Conservation (phyloP, 176 grass and related monocot species). For the Triticum timopheevii region DNA sequence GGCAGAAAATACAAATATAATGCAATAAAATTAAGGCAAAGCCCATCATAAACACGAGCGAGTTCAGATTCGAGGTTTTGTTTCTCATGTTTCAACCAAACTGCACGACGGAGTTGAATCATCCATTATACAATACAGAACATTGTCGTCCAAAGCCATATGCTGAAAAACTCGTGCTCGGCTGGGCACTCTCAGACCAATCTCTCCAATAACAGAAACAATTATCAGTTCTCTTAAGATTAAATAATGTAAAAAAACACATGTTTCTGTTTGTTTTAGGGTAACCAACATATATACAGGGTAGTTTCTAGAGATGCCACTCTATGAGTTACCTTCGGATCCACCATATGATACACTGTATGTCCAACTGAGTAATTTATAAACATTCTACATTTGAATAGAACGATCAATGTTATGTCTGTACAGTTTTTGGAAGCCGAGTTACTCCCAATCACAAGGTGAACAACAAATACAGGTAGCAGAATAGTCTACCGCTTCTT, state of each 20-base stretch:
- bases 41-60: not conserved
- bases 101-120: too few species aligned
- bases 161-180: not conserved
- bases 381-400: slow-evolving; percentile 62
- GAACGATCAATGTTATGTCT: slow-evolving; percentile 55
- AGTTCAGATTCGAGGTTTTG: not conserved
- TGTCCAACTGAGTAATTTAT: slow-evolving; percentile 14
- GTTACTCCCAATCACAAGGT: slow-evolving; percentile 46
- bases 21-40: not conserved
- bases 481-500: slow-evolving; percentile 52
- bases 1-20: too few species aligned
- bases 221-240: not conserved
- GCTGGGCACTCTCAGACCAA: not conserved
- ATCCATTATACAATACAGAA: too few species aligned
- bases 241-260: slow-evolving; percentile 11
- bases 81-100: not conserved
- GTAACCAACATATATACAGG: slow-evolving; percentile 27
- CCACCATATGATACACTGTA: slow-evolving; percentile 36
- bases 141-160: too few species aligned
- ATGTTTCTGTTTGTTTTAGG: slow-evolving; percentile 2
- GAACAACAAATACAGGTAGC: slow-evolving; percentile 56
- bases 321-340: not conserved
- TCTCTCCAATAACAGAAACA: not conserved
- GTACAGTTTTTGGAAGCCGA: slow-evolving; percentile 68
- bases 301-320: slow-evolving; percentile 30